Conservation (phyloP, 1,139 yeast genomes). For the Magnusiomyces suaveolens region DNA sequence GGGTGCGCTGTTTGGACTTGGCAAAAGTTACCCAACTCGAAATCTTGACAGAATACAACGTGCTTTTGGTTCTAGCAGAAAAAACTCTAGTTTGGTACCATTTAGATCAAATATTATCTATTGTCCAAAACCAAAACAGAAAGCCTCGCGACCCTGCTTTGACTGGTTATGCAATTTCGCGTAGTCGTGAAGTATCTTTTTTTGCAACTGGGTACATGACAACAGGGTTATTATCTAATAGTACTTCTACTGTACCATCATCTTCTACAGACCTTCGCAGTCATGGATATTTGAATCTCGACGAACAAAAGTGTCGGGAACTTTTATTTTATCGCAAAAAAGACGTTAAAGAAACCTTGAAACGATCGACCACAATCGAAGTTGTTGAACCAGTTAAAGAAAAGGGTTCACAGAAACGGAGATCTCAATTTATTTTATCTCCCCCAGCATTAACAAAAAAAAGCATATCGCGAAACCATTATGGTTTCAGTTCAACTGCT, state of each 20-base stretch:
- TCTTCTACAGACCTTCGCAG: not conserved
- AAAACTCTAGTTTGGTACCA: conserved; percentile 53
- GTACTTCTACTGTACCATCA: not conserved
- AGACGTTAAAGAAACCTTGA: conserved; percentile 21
- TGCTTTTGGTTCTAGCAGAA: conserved; percentile 52
- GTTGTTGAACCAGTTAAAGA: conserved; percentile 42
- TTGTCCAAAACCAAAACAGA: conserved; percentile 8
- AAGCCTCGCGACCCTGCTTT: conserved; percentile 9
- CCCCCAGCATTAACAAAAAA: not conserved
- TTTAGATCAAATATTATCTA: conserved; percentile 34
- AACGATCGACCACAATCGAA: conserved; percentile 26
- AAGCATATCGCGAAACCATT: not conserved
- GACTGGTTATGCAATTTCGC: conserved; percentile 13
- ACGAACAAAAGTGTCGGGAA: conserved; percentile 30
- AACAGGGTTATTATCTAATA: conserved; percentile 6
- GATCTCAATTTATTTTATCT: conserved; percentile 22
- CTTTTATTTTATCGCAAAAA: conserved; percentile 40
- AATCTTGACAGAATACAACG: conserved; percentile 48
- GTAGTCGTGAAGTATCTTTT: conserved; percentile 11
- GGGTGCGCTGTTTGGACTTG: conserved; percentile 54
- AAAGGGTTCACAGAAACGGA: conserved; percentile 31
- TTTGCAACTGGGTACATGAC: conserved; percentile 12
- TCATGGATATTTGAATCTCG: not conserved
- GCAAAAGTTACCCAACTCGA: conserved; percentile 51
- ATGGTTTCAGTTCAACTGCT: not conserved